Conservation (phyloP, 306 rosid genomes). For the Acacia melanoxylon region DNA sequence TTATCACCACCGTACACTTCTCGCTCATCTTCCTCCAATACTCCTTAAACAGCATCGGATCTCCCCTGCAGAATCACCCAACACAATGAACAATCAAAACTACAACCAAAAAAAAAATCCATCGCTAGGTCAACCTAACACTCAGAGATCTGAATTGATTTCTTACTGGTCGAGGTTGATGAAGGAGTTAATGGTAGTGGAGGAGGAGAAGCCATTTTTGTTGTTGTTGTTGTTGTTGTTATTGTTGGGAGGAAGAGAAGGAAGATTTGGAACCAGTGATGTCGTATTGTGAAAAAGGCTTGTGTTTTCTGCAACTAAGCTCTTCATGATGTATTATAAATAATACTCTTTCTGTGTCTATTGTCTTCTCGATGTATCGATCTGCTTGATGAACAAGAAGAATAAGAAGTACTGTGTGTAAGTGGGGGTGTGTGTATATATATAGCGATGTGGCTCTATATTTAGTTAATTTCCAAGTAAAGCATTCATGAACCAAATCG, state of each 20-base stretch:
- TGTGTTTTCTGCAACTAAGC: not conserved
- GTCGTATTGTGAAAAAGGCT: not conserved
- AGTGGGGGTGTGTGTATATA: not conserved
- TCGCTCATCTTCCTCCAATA: slow-evolving; percentile 65
- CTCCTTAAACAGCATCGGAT: slow-evolving; percentile 47
- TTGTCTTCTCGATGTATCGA: too few species aligned
- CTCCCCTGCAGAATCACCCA: slow-evolving; percentile 53
- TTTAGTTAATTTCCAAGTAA: not conserved
- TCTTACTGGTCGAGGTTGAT: slow-evolving; percentile 4
- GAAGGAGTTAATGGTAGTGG: not conserved
- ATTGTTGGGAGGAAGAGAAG: not conserved
- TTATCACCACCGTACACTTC: slow-evolving; percentile 56
- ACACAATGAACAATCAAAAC: not conserved
- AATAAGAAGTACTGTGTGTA: too few species aligned
- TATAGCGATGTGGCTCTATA: not conserved
- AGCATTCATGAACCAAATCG: not conserved
- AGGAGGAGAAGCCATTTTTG: not conserved
- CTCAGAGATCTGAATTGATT: not conserved
- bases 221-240: not conserved
- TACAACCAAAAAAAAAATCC: too few species aligned
- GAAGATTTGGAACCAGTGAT: not conserved
- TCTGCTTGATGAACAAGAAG: not conserved
- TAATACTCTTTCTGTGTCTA: not conserved
- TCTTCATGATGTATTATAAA: not conserved
- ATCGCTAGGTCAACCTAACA: not conserved